Evolutionary conservation across 768 basidiomycete species (phyloP).

Genomic region (Solioccasus polychromus): DNA sequence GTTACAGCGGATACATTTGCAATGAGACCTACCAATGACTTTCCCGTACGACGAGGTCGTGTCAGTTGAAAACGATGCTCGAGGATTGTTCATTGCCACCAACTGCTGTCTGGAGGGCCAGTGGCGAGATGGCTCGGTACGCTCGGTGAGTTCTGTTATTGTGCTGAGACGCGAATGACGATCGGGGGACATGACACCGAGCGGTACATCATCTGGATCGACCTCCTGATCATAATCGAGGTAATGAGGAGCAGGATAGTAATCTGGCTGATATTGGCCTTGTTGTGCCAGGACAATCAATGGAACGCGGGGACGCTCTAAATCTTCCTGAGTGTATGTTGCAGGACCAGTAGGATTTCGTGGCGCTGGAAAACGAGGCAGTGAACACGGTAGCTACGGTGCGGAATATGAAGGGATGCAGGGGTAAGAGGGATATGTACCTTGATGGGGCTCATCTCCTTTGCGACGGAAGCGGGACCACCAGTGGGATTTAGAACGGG

Average conservation of each 20-base stretch:
- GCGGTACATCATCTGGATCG: slow-evolving; percentile 29
- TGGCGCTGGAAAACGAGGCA: slow-evolving; percentile 18
- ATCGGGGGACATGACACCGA: slow-evolving; percentile 32
- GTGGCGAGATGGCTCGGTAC: slow-evolving; percentile 53
- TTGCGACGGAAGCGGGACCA: slow-evolving; percentile 35
- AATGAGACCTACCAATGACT: slow-evolving; percentile 48
- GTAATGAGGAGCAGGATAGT: slow-evolving; percentile 24
- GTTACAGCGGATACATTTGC: background rate
- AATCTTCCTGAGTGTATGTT: slow-evolving; percentile 25
- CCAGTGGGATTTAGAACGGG: slow-evolving; percentile 32
- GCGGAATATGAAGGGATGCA: slow-evolving; percentile 28
- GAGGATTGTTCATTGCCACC: slow-evolving; percentile 38
- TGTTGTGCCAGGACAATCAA: slow-evolving; percentile 62
- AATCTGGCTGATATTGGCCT: slow-evolving; percentile 35
- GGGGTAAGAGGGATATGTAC: slow-evolving; percentile 44
- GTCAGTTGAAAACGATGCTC: slow-evolving; percentile 32
- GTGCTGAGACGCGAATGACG: slow-evolving; percentile 49
- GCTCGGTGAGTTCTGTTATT: slow-evolving; percentile 67
- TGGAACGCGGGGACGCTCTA: slow-evolving; percentile 49
- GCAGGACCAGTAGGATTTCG: slow-evolving; percentile 15
- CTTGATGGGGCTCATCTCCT: slow-evolving; percentile 47
- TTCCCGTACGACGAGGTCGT: slow-evolving; percentile 63
- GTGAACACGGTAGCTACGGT: slow-evolving; percentile 15
- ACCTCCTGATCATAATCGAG: slow-evolving; percentile 22
- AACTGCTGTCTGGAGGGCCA: slow-evolving; percentile 44